Base-by-base conservation (phyloP, 169 alveolate genomes). In the Plasmodium falciparum region DNA sequence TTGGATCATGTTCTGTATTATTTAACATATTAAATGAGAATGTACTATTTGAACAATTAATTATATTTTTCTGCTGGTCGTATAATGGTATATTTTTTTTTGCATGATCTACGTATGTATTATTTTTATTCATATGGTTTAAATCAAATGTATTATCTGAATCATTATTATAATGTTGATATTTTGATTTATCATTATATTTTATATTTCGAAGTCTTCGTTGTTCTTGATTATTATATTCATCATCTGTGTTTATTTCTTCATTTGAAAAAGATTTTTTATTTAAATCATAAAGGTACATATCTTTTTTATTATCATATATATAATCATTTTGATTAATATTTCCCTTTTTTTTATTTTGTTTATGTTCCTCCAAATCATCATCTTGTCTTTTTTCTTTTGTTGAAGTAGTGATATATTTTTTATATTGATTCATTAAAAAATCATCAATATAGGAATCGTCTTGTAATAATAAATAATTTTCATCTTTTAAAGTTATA, bases 401-500 rank as follows among this genome's bases (percentile, higher is more conserved):
- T n/a, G 62, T 17, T 4, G 67, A 62, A 1, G 22, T 6, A 15
- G 74, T 22, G 15, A 69, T 58, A 63, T 69, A 67, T 24, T 56
- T 83, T 70, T 83, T 83, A 63, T 83, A 83, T 45, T 50, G 80
- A 20, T 69, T 15, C 49, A 83, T 50, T 49, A 83, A 73, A 58
- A 39, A 43, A 24, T 83, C 62, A 56, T 67, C 91, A 54, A 54
- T 69, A 29, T 39, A 49, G 6, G 65, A 6, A 12, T 56, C 65
- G 2, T 56, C 62, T 39, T 39, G 47, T 12, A 52, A 52, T 52
- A 52, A n/a, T 43, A 67, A 20, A 33, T 76, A 78, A 11, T 76
- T 58, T 8, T 65, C 72, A n/a, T 63, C 76, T 3, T 26, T 66
- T 59, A 52, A 56, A n/a, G 54, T 5, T 15, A 33, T 24, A 17